These are phyloP conservation scores for Penicillium silybi DNA, from an alignment of 495 filamentous ascomycete genomes.

Conservation along the genomic window DNA sequence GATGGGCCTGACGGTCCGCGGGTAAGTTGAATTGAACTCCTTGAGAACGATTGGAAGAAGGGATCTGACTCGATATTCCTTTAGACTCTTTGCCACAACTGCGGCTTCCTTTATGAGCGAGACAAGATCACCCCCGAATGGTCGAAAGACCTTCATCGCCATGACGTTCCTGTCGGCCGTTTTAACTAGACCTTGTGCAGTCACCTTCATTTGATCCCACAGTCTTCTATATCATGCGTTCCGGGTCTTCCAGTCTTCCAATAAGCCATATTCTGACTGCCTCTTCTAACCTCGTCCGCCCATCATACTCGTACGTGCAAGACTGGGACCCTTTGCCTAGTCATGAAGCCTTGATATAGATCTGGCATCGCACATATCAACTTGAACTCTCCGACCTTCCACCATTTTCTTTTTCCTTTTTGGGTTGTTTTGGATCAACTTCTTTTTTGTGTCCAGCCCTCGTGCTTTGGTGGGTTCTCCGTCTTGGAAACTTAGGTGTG, in stretches of 20 bases:
- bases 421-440: not conserved
- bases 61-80: constrained; percentile 5
- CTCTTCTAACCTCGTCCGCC: not conserved
- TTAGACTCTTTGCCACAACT: constrained; percentile 91
- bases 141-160: constrained; percentile 71
- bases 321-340: not conserved
- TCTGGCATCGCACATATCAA: not conserved
- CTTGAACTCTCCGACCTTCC: not conserved
- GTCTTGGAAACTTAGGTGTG: not conserved
- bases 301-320: not conserved
- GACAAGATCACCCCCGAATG: constrained; percentile 80
- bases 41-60: not conserved
- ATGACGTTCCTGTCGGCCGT: constrained; percentile 46
- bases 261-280: not conserved
- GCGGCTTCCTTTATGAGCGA: constrained; percentile 82
- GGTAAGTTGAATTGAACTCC: constrained; percentile 45
- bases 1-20: constrained; percentile 84
- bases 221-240: not conserved
- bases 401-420: not conserved
- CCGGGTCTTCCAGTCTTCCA: not conserved
- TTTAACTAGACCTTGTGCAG: constrained; percentile 11
- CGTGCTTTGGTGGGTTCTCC: not conserved
- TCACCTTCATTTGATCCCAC: not conserved
- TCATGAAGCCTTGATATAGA: not conserved
- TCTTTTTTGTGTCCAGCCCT: not conserved